Evolutionary conservation across 1,284 basidiomycete genomes (phyloP).

Genomic region (Malassezia japonica): DNA sequence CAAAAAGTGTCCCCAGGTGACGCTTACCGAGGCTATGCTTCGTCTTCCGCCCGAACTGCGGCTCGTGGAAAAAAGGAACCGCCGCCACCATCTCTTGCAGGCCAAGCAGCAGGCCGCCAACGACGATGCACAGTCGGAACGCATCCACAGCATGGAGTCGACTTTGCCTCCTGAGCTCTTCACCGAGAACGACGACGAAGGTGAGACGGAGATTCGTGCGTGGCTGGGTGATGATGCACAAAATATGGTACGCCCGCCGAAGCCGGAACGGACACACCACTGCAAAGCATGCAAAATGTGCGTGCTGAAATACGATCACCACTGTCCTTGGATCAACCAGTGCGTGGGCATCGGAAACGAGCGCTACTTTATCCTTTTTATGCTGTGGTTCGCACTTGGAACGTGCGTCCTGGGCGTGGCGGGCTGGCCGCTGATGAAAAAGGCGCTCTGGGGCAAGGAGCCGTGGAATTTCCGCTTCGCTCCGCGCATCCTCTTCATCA

Average conservation of each 20-base stretch:
- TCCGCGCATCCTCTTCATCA: constrained; percentile 62
- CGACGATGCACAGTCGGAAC: not conserved
- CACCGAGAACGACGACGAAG: constrained; percentile 29
- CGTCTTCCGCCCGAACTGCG: constrained; percentile 41
- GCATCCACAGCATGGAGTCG: not conserved
- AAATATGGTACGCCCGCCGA: constrained; percentile 50
- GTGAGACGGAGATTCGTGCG: constrained; percentile 31
- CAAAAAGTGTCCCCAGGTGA: constrained; percentile 33
- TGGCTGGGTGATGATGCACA: constrained; percentile 36
- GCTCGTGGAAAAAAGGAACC: constrained; percentile 29
- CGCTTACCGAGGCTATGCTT: constrained; percentile 30
- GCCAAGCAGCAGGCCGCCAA: not conserved
- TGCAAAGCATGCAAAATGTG: constrained; percentile 86
- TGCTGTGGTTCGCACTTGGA: constrained; percentile 54
- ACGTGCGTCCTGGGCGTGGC: constrained; percentile 25
- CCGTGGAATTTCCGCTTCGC: constrained; percentile 59
- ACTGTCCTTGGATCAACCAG: constrained; percentile 77
- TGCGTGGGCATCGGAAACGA: constrained; percentile 91
- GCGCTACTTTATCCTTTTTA: constrained; percentile 87
- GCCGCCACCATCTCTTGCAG: not conserved
- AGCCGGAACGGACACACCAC: constrained; percentile 88
- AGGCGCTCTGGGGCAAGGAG: constrained; percentile 12
- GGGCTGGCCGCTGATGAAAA: constrained; percentile 18
- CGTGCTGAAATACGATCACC: constrained; percentile 65
- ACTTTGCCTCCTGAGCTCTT: constrained; percentile 2